A percentile compares a stretch with the other conserved stretches of the same genome.
phyloP scores from a whole-genome alignment of 2,329 filamentous ascomycete genomes.

The Xenoacremonium recifei region DNA sequence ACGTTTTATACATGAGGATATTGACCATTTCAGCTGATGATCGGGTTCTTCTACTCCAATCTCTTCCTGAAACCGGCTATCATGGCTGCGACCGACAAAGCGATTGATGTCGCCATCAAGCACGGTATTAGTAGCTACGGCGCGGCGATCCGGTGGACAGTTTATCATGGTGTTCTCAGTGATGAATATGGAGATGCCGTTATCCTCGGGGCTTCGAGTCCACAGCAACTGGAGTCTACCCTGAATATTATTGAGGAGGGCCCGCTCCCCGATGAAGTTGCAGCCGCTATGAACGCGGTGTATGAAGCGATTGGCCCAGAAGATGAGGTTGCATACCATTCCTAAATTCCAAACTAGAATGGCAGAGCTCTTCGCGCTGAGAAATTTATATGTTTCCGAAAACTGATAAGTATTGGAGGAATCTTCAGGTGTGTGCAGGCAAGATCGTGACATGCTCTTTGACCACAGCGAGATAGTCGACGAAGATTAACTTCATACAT shows the following conservation, averaged over 20 bases:
- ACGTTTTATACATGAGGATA: neutral
- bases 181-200: slow-evolving; percentile 32
- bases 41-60: slow-evolving; percentile 22
- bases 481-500: too few species aligned
- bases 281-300: slow-evolving; percentile 20
- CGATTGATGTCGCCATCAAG: slow-evolving; percentile 24
- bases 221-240: slow-evolving; percentile 34
- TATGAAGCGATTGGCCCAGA: too few species aligned
- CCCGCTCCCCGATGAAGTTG: slow-evolving; percentile 36
- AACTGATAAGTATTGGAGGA: too few species aligned
- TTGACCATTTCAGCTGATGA: neutral
- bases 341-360: too few species aligned
- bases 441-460: too few species aligned
- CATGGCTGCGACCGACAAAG: slow-evolving; percentile 24
- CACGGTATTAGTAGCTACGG: slow-evolving; percentile 38
- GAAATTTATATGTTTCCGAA: too few species aligned
- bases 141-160: slow-evolving; percentile 41
- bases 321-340: too few species aligned
- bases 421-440: too few species aligned
- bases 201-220: slow-evolving; percentile 34
- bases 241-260: slow-evolving; percentile 37
- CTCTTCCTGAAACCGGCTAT: slow-evolving; percentile 29
- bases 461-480: too few species aligned
- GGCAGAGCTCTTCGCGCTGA: too few species aligned
- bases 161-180: slow-evolving; percentile 33